These are phyloP conservation scores for Arabidopsis arenosa DNA, from an alignment of 345 rosid genomes.

Conservation along the genomic window DNA sequence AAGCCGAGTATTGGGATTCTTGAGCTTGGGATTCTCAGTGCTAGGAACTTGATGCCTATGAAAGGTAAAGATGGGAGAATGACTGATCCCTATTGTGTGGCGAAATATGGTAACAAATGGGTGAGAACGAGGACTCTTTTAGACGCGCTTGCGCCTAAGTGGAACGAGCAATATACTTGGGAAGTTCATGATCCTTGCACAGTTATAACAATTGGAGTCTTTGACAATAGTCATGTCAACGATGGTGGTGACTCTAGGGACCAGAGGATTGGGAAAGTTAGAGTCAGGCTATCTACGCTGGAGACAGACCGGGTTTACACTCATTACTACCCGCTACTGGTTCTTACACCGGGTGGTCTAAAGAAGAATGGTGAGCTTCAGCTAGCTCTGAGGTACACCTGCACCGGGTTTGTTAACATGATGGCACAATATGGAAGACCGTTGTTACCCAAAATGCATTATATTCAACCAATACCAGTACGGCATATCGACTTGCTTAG, in stretches of 20 bases:
- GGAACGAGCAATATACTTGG: conserved; percentile 99
- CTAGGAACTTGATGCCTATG: conserved; percentile 83
- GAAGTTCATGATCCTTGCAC: conserved; percentile 96
- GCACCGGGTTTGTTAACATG: conserved; percentile 89
- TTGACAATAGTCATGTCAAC: conserved; percentile 77
- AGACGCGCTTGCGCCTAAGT: conserved; percentile 72
- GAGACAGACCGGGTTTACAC: conserved; percentile 90
- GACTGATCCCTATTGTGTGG: conserved; percentile 94
- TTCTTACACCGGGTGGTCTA: conserved; percentile 73
- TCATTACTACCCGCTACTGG: conserved; percentile 84
- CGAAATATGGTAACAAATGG: conserved; percentile 98
- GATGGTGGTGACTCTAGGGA: conserved; percentile 73
- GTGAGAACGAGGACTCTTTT: conserved; percentile 90
- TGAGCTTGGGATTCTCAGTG: conserved; percentile 85
- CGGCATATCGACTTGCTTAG: conserved; percentile 76
- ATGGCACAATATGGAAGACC: conserved; percentile 84
- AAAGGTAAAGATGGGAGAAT: conserved; percentile 76
- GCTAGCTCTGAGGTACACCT: conserved; percentile 83
- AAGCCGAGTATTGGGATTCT: conserved; percentile 78
- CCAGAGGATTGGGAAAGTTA: conserved; percentile 87
- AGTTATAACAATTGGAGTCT: conserved; percentile 87
- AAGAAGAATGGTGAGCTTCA: conserved; percentile 93
- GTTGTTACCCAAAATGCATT: conserved; percentile 97
- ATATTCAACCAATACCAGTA: conserved; percentile 77
- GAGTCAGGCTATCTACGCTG: conserved; percentile 86